phyloP scores from a whole-genome alignment of 2,329 filamentous ascomycete genomes.

The Colletotrichum sp. region DNA sequence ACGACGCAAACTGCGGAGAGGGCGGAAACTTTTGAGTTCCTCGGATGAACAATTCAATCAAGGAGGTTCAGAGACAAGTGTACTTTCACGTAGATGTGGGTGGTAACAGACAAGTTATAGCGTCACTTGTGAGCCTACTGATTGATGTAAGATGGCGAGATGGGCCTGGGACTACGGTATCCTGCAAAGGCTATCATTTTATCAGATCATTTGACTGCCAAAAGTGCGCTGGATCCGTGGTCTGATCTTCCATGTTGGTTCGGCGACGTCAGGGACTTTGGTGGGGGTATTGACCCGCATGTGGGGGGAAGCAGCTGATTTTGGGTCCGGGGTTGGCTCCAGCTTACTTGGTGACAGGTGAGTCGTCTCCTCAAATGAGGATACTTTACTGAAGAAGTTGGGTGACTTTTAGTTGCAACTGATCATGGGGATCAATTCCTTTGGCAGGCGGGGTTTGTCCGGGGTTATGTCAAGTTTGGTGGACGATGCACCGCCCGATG shows the following conservation, averaged over 20 bases:
- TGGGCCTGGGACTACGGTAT: neutral
- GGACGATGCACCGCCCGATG: neutral
- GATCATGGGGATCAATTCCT: neutral
- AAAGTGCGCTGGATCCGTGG: neutral
- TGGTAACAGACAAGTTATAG: neutral
- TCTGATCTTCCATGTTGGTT: neutral
- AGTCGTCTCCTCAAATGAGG: neutral
- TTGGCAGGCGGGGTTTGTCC: neutral
- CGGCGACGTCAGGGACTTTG: neutral
- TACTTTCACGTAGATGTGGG: neutral
- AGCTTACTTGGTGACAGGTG: neutral
- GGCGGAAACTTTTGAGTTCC: rapidly evolving
- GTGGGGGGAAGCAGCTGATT: neutral
- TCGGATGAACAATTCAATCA: neutral
- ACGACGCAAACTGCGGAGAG: neutral
- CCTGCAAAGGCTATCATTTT: neutral
- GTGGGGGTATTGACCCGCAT: neutral
- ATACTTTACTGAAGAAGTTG: neutral
- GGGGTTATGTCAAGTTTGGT: neutral
- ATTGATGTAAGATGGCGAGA: neutral
- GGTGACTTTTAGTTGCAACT: neutral
- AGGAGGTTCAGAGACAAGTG: neutral
- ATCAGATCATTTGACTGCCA: neutral
- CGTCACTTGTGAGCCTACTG: neutral
- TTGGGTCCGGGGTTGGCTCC: neutral